These are phyloP conservation scores for Pyricularia sp. DNA, from an alignment of 2,329 filamentous ascomycete species.

Conservation along the genomic window DNA sequence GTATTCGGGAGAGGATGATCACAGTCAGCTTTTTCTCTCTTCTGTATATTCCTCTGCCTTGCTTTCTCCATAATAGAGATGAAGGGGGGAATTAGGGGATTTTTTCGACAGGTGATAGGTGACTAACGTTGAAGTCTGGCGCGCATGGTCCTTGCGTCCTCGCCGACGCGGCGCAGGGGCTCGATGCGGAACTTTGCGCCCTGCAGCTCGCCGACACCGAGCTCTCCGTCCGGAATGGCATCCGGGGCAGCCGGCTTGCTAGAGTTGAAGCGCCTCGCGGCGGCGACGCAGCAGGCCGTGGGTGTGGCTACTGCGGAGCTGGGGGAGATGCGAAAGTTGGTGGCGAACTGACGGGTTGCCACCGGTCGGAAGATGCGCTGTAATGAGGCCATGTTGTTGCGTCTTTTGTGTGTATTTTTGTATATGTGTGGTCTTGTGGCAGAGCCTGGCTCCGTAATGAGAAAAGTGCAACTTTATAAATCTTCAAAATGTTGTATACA, in stretches of 20 bases:
- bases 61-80: neutral
- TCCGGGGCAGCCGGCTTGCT: slow-evolving; percentile 10
- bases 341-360: slow-evolving; percentile 11
- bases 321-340: slow-evolving; percentile 6
- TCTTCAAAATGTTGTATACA: neutral
- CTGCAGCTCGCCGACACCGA: slow-evolving; percentile 79
- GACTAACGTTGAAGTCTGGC: slow-evolving; percentile 64
- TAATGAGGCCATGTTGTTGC: slow-evolving; percentile 3
- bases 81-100: neutral
- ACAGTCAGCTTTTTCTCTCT: neutral
- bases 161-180: slow-evolving; percentile 75
- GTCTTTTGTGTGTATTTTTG: neutral
- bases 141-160: slow-evolving; percentile 78
- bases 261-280: slow-evolving; percentile 3
- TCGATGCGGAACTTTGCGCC: slow-evolving; percentile 81
- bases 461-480: neutral
- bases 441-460: neutral
- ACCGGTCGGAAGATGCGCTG: slow-evolving; percentile 6
- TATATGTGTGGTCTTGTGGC: neutral
- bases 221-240: slow-evolving; percentile 37
- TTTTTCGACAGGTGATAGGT: slow-evolving; percentile 8
- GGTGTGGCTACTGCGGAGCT: neutral
- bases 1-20: slow-evolving; percentile 3
- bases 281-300: slow-evolving; percentile 4
- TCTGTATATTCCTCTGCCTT: neutral